Evolutionary conservation across 2,329 filamentous ascomycete species (phyloP).

Genomic region (Daldinia sp.): DNA sequence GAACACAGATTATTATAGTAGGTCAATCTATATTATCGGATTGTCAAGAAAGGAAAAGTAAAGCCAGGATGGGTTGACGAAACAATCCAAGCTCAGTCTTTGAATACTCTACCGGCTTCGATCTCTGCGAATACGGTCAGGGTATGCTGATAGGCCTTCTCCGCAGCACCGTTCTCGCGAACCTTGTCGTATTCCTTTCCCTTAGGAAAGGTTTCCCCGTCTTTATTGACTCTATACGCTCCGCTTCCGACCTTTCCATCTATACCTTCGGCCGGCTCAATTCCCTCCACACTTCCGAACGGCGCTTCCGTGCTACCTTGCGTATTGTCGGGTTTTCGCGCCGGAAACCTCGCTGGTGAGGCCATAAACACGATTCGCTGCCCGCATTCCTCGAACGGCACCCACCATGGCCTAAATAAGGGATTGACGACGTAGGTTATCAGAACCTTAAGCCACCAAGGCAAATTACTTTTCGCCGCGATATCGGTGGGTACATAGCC

Average conservation of each 20-base stretch:
- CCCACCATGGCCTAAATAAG: not conserved
- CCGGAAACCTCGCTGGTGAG: conserved; percentile 7
- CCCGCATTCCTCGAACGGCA: conserved; percentile 18
- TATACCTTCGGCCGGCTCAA: conserved; percentile 14
- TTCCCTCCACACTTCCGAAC: not conserved
- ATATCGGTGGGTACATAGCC: conserved; percentile 13
- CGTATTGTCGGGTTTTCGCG: not conserved
- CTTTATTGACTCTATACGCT: conserved; percentile 6
- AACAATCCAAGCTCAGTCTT: not conserved
- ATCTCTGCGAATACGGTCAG: conserved; percentile 20
- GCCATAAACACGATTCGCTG: conserved; percentile 21
- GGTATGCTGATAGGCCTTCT: conserved; percentile 23
- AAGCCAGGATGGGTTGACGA: not conserved
- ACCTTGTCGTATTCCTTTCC: conserved; percentile 13
- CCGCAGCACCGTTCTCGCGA: conserved; percentile 11
- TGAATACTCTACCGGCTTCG: conserved; percentile 7
- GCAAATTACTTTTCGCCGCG: conserved; percentile 2
- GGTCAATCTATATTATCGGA: not conserved
- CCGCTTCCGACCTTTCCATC: conserved; percentile 12
- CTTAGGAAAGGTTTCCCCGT: conserved; percentile 6
- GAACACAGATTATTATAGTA: too few species aligned
- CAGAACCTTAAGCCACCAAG: conserved; percentile 11
- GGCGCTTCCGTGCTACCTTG: not conserved
- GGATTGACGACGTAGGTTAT: conserved; percentile 1
- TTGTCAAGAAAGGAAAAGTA: not conserved